phyloP scores from a whole-genome alignment of 768 basidiomycete species.

The Botryobasidium botryosum region DNA sequence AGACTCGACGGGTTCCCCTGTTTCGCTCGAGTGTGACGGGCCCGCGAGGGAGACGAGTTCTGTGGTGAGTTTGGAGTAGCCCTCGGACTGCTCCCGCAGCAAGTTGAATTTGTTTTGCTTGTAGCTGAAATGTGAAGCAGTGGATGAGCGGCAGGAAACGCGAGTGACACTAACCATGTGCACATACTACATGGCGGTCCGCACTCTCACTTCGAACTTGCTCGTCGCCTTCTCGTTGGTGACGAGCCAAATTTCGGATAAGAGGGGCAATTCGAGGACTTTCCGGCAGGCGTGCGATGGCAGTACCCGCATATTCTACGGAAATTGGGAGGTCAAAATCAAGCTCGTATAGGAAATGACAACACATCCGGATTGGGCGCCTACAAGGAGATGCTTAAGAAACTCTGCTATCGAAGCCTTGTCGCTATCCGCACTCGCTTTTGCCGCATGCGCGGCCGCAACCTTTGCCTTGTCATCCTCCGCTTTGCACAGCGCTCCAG shows the following conservation, averaged over 20 bases:
- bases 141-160: not conserved
- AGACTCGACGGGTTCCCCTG: slow-evolving; percentile 48
- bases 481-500: too few relatives aligned
- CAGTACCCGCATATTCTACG: too few relatives aligned
- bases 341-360: too few relatives aligned
- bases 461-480: too few relatives aligned
- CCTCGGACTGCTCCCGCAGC: slow-evolving; percentile 91
- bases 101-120: slow-evolving; percentile 98
- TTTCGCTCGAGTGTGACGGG: slow-evolving; percentile 48
- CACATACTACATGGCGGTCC: slow-evolving; percentile 72
- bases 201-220: slow-evolving; percentile 64
- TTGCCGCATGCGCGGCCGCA: too few relatives aligned
- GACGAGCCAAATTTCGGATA: slow-evolving; percentile 49
- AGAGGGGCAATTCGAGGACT: slow-evolving; percentile 47
- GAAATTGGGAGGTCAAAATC: too few relatives aligned
- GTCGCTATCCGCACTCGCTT: too few relatives aligned
- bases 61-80: slow-evolving; percentile 81
- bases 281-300: slow-evolving; percentile 49
- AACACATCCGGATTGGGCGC: too few relatives aligned
- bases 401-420: too few relatives aligned
- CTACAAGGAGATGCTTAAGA: too few relatives aligned
- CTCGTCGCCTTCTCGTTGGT: slow-evolving; percentile 47
- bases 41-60: slow-evolving; percentile 69
- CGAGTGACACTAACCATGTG: not conserved
- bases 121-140: slow-evolving; percentile 34